Conservation (phyloP, 768 basidiomycete genomes). For the Dentipellis sp. region DNA sequence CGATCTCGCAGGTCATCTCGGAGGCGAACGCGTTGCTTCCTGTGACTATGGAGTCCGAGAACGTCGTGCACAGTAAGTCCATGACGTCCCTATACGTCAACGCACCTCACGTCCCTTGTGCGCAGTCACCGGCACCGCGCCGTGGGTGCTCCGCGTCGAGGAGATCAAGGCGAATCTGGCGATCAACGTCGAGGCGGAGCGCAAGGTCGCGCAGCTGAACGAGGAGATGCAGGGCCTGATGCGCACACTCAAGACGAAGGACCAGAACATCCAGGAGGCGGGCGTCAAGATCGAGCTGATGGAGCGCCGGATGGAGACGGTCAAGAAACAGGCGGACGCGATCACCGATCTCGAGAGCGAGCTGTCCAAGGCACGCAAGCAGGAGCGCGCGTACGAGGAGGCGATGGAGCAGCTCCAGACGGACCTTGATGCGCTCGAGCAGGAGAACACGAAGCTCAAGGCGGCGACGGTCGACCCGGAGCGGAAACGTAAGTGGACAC, state of each 20-base stretch:
- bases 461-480: constrained; percentile 54
- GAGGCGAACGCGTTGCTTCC: constrained; percentile 69
- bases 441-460: constrained; percentile 83
- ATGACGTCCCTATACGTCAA: background rate
- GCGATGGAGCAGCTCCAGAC: constrained; percentile 89
- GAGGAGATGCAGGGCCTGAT: constrained; percentile 87
- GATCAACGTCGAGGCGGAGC: constrained; percentile 87
- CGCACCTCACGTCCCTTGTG: background rate
- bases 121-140: constrained; percentile 63
- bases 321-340: constrained; percentile 83
- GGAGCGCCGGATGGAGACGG: constrained; percentile 86
- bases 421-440: constrained; percentile 79
- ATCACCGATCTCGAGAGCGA: constrained; percentile 77
- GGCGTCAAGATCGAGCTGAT: constrained; percentile 91
- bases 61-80: constrained; percentile 64
- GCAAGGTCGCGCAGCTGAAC: constrained; percentile 73
- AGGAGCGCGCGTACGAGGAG: constrained; percentile 85
- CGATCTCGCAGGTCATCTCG: constrained; percentile 58
- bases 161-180: constrained; percentile 79
- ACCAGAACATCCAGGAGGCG: constrained; percentile 83
- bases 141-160: constrained; percentile 78
- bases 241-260: constrained; percentile 78
- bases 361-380: constrained; percentile 72
- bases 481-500: constrained; percentile 48
- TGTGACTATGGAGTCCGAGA: constrained; percentile 63